Evolutionary conservation across 345 rosid species (phyloP), one percentile per base, ranked within the genome.

Genomic region (Excoecaria cochinchinensis): DNA sequence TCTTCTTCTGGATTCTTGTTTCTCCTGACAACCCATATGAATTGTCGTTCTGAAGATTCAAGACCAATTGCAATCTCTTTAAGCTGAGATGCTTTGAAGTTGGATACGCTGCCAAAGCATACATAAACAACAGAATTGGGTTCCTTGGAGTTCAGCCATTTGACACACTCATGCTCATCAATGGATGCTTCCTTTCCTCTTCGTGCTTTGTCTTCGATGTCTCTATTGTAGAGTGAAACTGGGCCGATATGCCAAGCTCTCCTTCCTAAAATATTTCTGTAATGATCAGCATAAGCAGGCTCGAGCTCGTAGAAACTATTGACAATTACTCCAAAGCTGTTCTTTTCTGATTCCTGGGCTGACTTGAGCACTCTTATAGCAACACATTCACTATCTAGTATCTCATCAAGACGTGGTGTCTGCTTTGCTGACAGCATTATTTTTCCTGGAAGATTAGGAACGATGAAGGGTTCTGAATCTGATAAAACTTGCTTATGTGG

Each of bases 191-290:
- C 63, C 12, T 62, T 62, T 8, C 65, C 65, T 60, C 65, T 60
- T 31, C 8, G 65, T 24, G 16, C 40, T 31, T 60, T 31, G 7
- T 60, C 65, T 60, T 60, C 65, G 10, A 60, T 0, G 24, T 25
- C 36, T 5, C 0, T 60, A 31, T 11, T 60, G 42, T 15, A 25
- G 5, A 60, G 38, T 3, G 65, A 60, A 60, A 60, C 40, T 13
- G 65, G 42, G 39, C 67, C 44, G 3, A 62, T 36, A 62, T 31
- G 44, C 67, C 67, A 62, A 62, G 44, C 67, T 62, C n/a, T 62
- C 13, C 67, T 31, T 4, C 67, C 67, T 36, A 62, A 62, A 3
- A 25, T 19, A 12, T 62, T 62, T 42, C 44, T 62, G 67, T 62
- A 62, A 25, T 24, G 36, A 15, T 62, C 44, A 62, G 39, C 67